Percentiles rank a stretch among this genome's conserved stretches.
Evolutionary conservation across 352 stramenopile species (phyloP).

Genomic region (Pythium guiyangense): DNA sequence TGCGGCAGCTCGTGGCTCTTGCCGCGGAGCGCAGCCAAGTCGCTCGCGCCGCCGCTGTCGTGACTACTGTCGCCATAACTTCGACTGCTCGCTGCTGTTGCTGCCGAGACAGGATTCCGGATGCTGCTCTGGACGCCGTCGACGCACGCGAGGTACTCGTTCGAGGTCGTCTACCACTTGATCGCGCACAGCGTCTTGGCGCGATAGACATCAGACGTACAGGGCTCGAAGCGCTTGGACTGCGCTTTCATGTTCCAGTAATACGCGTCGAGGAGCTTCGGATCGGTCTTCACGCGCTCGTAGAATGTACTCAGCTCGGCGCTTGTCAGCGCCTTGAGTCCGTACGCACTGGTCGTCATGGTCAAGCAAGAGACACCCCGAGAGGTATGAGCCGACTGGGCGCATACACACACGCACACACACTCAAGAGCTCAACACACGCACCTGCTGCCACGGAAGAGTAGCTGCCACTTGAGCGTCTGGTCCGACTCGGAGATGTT

Average conservation of each 20-base stretch:
- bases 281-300: constrained; percentile 40
- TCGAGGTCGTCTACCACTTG: constrained; percentile 72
- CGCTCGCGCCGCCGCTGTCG: not conserved
- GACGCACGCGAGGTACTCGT: constrained; percentile 62
- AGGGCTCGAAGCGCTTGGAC: constrained; percentile 40
- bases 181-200: constrained; percentile 57
- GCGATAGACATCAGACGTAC: constrained; percentile 35
- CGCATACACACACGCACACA: too few relatives aligned
- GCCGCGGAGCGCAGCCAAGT: too few relatives aligned
- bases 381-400: too few relatives aligned
- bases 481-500: constrained; percentile 44
- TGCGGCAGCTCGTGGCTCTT: not conserved
- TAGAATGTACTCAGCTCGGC: constrained; percentile 38
- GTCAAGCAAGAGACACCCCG: not conserved
- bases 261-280: constrained; percentile 55
- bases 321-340: constrained; percentile 38
- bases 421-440: not conserved
- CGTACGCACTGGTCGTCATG: constrained; percentile 34
- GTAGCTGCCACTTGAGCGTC: constrained; percentile 36
- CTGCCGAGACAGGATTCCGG: not conserved
- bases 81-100: too few relatives aligned
- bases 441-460: constrained; percentile 43
- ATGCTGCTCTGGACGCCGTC: constrained; percentile 13
- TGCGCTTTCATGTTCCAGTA: constrained; percentile 79
- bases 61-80: not conserved